Percentiles rank a stretch among this genome's conserved stretches.
phyloP scores from a whole-genome alignment of 2,329 filamentous ascomycete species.

The Polytolypa hystricis region DNA sequence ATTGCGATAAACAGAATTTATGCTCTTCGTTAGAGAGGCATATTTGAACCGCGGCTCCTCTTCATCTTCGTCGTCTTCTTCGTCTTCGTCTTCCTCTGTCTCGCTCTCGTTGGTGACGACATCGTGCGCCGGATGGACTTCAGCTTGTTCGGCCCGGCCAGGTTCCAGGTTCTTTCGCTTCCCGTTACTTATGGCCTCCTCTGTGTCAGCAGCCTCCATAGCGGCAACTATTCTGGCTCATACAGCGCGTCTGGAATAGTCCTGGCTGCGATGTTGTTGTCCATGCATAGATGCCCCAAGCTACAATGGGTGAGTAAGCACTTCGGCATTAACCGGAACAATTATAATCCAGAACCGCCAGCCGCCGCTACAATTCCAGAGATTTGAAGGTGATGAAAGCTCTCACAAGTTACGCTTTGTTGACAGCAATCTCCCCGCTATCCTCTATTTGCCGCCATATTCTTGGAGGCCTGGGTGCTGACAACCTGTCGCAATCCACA shows the following conservation, averaged over 20 bases:
- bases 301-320: constrained; percentile 3
- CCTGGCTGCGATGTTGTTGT: not conserved
- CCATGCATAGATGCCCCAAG: not conserved
- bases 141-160: constrained; percentile 12
- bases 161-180: constrained; percentile 13
- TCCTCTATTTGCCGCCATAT: too few species aligned
- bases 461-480: too few species aligned
- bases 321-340: too few species aligned
- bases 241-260: not conserved
- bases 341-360: too few species aligned
- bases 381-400: too few species aligned
- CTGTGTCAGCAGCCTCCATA: constrained; percentile 31
- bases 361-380: too few species aligned
- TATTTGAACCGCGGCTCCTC: constrained; percentile 95
- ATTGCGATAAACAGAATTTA: constrained; percentile 78
- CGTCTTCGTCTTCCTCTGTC: constrained; percentile 50
- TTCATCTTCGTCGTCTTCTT: constrained; percentile 73
- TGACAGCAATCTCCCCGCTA: too few species aligned
- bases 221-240: constrained; percentile 19
- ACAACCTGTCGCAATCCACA: too few species aligned
- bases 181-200: constrained; percentile 11
- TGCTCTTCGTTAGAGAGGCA: constrained; percentile 67
- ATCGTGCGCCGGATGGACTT: constrained; percentile 17
- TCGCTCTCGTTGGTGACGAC: constrained; percentile 24
- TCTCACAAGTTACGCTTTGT: too few species aligned